Percentiles rank a stretch among this genome's conserved stretches.
Conservation (phyloP, 2,329 filamentous ascomycete species). For the Didymella sp. region DNA sequence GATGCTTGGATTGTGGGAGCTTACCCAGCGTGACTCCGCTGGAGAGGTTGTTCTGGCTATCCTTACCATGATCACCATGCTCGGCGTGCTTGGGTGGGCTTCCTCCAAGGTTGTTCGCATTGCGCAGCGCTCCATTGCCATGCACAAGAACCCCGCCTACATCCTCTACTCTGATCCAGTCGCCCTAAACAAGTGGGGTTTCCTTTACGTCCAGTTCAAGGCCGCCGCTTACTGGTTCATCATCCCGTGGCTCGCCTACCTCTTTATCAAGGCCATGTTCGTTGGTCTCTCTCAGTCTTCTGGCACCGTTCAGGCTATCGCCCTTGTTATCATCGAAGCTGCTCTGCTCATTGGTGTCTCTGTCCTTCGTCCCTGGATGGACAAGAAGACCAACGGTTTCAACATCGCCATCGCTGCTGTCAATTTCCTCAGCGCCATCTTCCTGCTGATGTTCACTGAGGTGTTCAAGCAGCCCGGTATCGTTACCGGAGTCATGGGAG, state of each 20-base stretch:
- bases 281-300: slow-evolving; percentile 79
- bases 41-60: slow-evolving; percentile 87
- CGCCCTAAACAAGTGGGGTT: slow-evolving; percentile 96
- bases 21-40: slow-evolving; percentile 82
- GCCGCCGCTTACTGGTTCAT: slow-evolving; percentile 97
- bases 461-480: slow-evolving; percentile 84
- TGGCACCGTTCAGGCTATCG: slow-evolving; percentile 78
- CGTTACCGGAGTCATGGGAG: slow-evolving; percentile 86
- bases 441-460: slow-evolving; percentile 85
- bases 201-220: slow-evolving; percentile 96
- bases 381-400: slow-evolving; percentile 96
- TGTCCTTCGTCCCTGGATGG: slow-evolving; percentile 93
- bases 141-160: slow-evolving; percentile 97
- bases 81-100: slow-evolving; percentile 81
- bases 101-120: slow-evolving; percentile 88
- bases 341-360: slow-evolving; percentile 77
- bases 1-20: slow-evolving; percentile 91
- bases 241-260: slow-evolving; percentile 77
- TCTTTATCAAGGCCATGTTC: slow-evolving; percentile 87
- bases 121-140: slow-evolving; percentile 82
- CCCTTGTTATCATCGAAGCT: slow-evolving; percentile 82
- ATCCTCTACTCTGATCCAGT: slow-evolving; percentile 96
- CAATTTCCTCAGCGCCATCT: slow-evolving; percentile 91
- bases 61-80: slow-evolving; percentile 85
- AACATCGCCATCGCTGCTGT: slow-evolving; percentile 90